These are phyloP conservation scores for Kuraishia piskuri DNA, from an alignment of 805 yeast species.

Conservation along the genomic window DNA sequence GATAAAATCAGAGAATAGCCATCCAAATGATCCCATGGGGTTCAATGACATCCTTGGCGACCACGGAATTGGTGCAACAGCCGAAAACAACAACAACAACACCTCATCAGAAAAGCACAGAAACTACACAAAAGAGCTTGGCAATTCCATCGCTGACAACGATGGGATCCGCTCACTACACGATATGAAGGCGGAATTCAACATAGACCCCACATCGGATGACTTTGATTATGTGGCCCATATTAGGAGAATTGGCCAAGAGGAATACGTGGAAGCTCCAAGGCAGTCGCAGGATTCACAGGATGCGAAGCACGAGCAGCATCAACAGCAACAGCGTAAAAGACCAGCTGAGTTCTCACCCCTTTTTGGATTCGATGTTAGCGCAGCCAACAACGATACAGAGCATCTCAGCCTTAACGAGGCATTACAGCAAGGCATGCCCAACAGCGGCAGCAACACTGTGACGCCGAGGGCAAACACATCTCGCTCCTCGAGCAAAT, in stretches of 20 bases:
- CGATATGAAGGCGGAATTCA: not conserved
- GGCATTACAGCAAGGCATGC: not conserved
- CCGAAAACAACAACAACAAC: conserved; percentile 2
- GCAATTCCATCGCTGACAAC: not conserved
- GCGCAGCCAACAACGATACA: not conserved
- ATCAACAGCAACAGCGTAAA: conserved; percentile 7
- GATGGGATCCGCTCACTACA: conserved; percentile 3
- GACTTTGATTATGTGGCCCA: conserved; percentile 62
- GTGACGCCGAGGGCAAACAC: not conserved
- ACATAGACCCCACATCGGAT: conserved; percentile 35
- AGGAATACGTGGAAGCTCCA: conserved; percentile 12
- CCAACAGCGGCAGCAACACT: not conserved
- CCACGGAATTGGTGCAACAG: not conserved
- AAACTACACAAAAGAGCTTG: not conserved
- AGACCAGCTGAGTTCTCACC: conserved; percentile 20
- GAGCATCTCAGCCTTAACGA: not conserved
- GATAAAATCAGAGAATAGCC: not conserved
- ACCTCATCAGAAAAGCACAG: conserved; percentile 1
- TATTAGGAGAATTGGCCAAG: conserved; percentile 45
- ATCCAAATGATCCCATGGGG: not conserved
- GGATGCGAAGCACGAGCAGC: not conserved
- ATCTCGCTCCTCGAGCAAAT: conserved; percentile 4
- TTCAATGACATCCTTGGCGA: not conserved
- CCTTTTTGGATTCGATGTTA: not conserved
- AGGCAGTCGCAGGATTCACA: not conserved